Evolutionary conservation across 768 basidiomycete genomes (phyloP), one percentile per base, ranked within the genome.

Genomic region (Phylloporus sp.): DNA sequence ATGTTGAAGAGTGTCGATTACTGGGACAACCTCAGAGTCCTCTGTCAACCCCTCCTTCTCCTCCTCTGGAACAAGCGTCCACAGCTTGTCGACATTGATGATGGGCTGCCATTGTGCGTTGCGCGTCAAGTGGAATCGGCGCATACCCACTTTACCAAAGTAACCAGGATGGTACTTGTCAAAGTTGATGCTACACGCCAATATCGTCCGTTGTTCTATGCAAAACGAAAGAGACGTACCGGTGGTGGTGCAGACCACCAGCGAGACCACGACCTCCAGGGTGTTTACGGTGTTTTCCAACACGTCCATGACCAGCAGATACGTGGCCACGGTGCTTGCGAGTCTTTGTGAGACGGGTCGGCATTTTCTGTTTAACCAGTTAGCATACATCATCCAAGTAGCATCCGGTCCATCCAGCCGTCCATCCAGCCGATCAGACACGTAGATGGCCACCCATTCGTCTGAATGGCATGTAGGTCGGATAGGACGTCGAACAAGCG

Each of bases 131-230:
- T 99, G 97, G 90, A 88, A 99, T 74, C 87, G 86, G 70, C 97
- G 86, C 95, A 99, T 99, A 91, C 97, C 97, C 72, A 95, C 92
- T 78, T 97, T 97, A 80, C 95, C 95, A 73, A 95, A 98, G 92
- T 97, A 97, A 90, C 95, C 95, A 73, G 94, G 94, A 77, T 97
- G 95, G 88, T 93, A 97, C 78, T 95, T 95, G 76, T 95, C 94
- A 69, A 95, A 91, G 80, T 97, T 97, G 69, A 88, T 95, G 55
- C 94, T 91, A 57, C 18, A 50, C 36, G 31, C 51, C 48, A 42
- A 26, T 18, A 45, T 28, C 9, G 12, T 23, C 42, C 22, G 31
- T 44, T 48, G 44, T 29, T 3, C 38, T 18, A 6, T 41, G 26
- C 31, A 27, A 36, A 38, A 28, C 16, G 4, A 23, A 20, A 42